Evolutionary conservation across 1,284 basidiomycete species (phyloP).

Genomic region (Rhodotorula sp.): DNA sequence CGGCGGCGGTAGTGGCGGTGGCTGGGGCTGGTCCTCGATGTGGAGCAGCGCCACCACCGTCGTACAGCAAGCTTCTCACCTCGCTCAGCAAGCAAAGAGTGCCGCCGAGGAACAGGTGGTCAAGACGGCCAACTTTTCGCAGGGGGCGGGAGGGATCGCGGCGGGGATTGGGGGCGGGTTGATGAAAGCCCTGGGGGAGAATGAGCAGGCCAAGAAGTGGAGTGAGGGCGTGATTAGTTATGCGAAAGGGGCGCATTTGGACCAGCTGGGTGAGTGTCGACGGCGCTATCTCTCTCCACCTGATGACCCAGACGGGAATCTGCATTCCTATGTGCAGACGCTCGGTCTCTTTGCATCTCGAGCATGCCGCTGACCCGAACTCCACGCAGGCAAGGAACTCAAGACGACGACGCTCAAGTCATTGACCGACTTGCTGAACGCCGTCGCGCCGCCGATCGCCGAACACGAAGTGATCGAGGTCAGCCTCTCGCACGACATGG

Average conservation of each 20-base stretch:
- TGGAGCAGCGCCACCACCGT: constrained; percentile 83
- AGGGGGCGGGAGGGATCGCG: constrained; percentile 5
- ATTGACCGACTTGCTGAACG: constrained; percentile 85
- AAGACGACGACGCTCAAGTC: constrained; percentile 80
- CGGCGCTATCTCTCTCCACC: too few species aligned
- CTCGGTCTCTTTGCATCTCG: too few species aligned
- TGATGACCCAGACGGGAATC: too few species aligned
- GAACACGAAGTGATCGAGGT: constrained; percentile 97
- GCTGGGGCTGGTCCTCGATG: constrained; percentile 64
- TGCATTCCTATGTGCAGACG: background rate
- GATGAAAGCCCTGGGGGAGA: constrained; percentile 51
- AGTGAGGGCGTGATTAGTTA: constrained; percentile 57
- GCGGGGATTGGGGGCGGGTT: constrained; percentile 53
- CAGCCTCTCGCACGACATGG: constrained; percentile 93
- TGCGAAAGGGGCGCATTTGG: constrained; percentile 73
- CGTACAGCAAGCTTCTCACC: constrained; percentile 80
- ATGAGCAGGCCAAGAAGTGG: constrained; percentile 75
- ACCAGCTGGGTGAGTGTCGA: constrained; percentile 65
- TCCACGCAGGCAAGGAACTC: constrained; percentile 71
- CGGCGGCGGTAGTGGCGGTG: background rate
- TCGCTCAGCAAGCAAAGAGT: constrained; percentile 76
- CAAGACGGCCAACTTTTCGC: constrained; percentile 35
- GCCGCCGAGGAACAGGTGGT: constrained; percentile 73
- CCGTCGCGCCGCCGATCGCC: constrained; percentile 94
- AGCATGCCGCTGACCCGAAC: too few species aligned